Conservation (phyloP, 495 filamentous ascomycete species). For the Pyronema domesticum region DNA sequence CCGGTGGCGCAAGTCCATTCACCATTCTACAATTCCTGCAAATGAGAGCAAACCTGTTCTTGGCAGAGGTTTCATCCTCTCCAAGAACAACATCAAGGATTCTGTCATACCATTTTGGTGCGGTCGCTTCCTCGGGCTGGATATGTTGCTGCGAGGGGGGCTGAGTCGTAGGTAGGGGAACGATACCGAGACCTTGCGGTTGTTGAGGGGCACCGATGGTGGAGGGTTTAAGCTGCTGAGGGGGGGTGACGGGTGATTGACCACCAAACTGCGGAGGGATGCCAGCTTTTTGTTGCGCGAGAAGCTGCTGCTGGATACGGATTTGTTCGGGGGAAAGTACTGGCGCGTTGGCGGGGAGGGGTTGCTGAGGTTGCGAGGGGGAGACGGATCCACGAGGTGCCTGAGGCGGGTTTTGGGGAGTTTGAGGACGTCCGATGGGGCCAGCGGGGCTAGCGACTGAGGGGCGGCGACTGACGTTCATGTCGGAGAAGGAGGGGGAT, state of each 20-base stretch:
- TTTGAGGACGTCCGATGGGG: slow-evolving; percentile 2
- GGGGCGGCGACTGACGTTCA: not conserved
- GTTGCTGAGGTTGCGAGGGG: slow-evolving; percentile 12
- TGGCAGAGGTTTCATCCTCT: slow-evolving; percentile 84
- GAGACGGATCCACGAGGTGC: not conserved
- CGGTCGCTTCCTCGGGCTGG: slow-evolving; percentile 30
- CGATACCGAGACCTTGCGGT: slow-evolving; percentile 8
- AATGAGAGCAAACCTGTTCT: slow-evolving; percentile 79
- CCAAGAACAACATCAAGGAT: slow-evolving; percentile 81
- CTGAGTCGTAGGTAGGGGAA: slow-evolving; percentile 6
- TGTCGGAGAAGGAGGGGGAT: not conserved
- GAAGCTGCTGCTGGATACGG: slow-evolving; percentile 18
- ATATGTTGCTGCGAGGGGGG: slow-evolving; percentile 26
- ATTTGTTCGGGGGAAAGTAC: slow-evolving; percentile 15
- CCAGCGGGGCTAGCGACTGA: slow-evolving; percentile 24
- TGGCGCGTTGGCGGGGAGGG: slow-evolving; percentile 10
- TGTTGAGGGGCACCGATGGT: not conserved
- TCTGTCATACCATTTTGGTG: slow-evolving; percentile 78
- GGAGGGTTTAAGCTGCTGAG: not conserved
- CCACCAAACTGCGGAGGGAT: slow-evolving; percentile 1
- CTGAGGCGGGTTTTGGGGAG: not conserved
- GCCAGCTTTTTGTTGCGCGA: slow-evolving; percentile 13
- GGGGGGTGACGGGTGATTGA: slow-evolving; percentile 12
- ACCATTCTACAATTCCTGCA: slow-evolving; percentile 70
- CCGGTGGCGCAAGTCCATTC: slow-evolving; percentile 90